These are phyloP conservation scores for Boletus rubescentipes DNA, from an alignment of 768 basidiomycete genomes.

Conservation along the genomic window DNA sequence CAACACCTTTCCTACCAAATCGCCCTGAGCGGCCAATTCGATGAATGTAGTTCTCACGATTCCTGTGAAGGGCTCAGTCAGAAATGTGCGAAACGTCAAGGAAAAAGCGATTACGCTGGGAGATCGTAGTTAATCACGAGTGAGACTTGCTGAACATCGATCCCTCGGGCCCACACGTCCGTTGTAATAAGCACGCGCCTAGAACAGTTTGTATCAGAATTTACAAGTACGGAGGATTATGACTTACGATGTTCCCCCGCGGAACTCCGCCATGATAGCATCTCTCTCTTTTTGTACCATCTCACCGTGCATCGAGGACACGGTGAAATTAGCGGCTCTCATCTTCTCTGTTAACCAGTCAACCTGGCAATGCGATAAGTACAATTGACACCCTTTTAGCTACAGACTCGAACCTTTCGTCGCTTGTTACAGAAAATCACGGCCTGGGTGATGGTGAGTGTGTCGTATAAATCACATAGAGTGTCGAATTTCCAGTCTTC, in stretches of 20 bases:
- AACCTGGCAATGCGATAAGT: conserved; percentile 51
- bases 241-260: conserved; percentile 84
- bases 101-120: conserved; percentile 64
- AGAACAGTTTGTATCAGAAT: conserved; percentile 4
- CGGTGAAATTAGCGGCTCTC: conserved; percentile 98
- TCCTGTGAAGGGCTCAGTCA: conserved; percentile 44
- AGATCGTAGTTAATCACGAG: conserved; percentile 97
- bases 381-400: background rate
- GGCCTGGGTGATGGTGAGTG: conserved; percentile 97
- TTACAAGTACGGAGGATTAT: background rate
- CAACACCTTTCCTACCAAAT: conserved; percentile 98
- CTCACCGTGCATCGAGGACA: conserved; percentile 94
- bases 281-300: conserved; percentile 96
- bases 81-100: conserved; percentile 5
- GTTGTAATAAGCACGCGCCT: conserved; percentile 95
- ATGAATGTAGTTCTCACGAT: conserved; percentile 99
- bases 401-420: conserved; percentile 67
- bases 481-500: conserved; percentile 99
- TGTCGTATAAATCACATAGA: conserved; percentile 95
- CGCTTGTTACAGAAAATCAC: conserved; percentile 99
- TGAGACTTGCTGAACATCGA: conserved; percentile 97
- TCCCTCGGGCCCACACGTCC: conserved; percentile 96
- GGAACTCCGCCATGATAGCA: conserved; percentile 96
- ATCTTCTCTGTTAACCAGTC: conserved; percentile 99
- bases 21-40: conserved; percentile 99